Percentiles rank a stretch among this genome's conserved stretches.
Evolutionary conservation across 2,329 filamentous ascomycete species (phyloP).

Genomic region (Paracamarosporium sp.): DNA sequence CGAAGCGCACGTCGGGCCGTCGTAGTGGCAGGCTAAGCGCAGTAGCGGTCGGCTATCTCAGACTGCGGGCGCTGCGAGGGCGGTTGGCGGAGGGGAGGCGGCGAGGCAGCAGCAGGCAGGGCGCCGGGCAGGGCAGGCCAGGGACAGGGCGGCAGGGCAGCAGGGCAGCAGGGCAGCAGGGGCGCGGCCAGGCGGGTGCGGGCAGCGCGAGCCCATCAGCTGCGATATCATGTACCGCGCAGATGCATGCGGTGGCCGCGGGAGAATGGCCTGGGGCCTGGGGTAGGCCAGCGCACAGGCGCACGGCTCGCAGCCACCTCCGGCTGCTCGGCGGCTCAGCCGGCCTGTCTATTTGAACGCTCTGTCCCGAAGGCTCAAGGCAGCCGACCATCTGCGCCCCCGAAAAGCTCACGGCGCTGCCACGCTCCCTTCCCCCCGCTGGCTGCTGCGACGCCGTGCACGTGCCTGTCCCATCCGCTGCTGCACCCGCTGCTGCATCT

Average conservation of each 20-base stretch:
- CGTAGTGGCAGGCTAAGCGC: neutral
- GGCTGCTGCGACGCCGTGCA: neutral
- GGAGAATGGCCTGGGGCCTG: conserved; percentile 1
- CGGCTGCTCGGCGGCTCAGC: neutral
- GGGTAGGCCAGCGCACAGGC: conserved; percentile 2
- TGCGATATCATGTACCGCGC: neutral
- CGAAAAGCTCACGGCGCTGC: neutral
- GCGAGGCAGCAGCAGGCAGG: neutral
- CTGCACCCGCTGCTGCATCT: conserved; percentile 13
- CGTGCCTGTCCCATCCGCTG: conserved; percentile 18
- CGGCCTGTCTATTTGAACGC: conserved; percentile 1
- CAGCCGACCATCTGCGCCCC: conserved; percentile 1
- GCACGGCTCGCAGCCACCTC: neutral
- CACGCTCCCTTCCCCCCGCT: neutral
- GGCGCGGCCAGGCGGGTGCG: no score
- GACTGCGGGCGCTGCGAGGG: neutral
- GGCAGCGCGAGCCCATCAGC: no score
- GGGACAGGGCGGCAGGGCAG: neutral
- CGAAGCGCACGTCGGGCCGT: neutral
- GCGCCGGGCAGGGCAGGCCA: neutral
- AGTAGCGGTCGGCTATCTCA: neutral
- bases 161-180: neutral
- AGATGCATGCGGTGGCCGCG: neutral
- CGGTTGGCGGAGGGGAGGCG: neutral
- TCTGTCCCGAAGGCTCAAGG: neutral